Evolutionary conservation across 2,329 filamentous ascomycete species (phyloP), one percentile per base, ranked within the genome.

Genomic region (Diplocarpon rosae): DNA sequence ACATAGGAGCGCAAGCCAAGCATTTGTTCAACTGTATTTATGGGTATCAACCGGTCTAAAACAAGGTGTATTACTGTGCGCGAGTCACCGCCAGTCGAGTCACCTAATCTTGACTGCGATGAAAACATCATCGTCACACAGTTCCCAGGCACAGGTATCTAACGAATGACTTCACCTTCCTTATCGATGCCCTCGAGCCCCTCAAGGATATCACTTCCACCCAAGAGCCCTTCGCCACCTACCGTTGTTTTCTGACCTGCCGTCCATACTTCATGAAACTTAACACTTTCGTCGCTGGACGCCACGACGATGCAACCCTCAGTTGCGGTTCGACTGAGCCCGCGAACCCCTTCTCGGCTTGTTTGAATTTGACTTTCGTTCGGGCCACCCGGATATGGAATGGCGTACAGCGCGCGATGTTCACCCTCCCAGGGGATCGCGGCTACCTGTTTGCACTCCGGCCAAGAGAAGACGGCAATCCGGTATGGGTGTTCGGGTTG

Each of bases 211-310:
- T 84, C 80, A 64, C 87, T 93, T 4, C 87, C 85, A 11, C 84
- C 85, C 17, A 95, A 67, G 50, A 85, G 68, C 2, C 84, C 78
- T 34, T 67, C 69, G 12, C 71, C 69, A 41, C 68, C 62, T 16
- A 68, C 63, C 15, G 70, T 74, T 8, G 68, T 66, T 57, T 75
- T 80, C 54, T 67, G 70, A 33, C 72, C 68, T 2, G 76, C 74
- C n/a, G 75, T 73, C 92, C 89, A 96, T 10, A 98, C 79, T 66
- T 96, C 89, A 63, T 96, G 88, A 58, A 96, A 96, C 60, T 92
- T 92, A 63, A 96, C 83, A 55, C 78, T 93, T 60, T 87, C 82
- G 64, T 96, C 89, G 59, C 88, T 95, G 35, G 86, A 84, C 13
- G 89, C 90, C 42, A 98, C 83, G 14, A 95, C 84, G 53, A 98